Evolutionary conservation across 2,329 filamentous ascomycete genomes (phyloP).

Genomic region (Fusarium paranaense): DNA sequence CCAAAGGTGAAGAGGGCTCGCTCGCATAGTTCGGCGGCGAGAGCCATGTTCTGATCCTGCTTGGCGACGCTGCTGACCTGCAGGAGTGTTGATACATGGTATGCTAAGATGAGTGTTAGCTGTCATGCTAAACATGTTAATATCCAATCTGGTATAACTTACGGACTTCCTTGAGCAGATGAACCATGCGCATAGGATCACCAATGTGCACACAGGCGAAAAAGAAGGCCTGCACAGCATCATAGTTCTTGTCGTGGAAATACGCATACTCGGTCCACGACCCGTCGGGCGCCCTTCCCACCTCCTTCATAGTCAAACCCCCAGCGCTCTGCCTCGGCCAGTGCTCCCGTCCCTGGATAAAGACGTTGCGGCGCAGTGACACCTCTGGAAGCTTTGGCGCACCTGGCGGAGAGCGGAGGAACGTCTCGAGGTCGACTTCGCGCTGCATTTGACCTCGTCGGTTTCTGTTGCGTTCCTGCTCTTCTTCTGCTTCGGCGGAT

Average conservation of each 20-base stretch:
- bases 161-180: constrained; percentile 67
- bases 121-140: not conserved
- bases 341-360: constrained; percentile 86
- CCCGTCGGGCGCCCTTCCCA: constrained; percentile 59
- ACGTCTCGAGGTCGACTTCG: constrained; percentile 69
- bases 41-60: constrained; percentile 87
- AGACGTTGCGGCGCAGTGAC: constrained; percentile 80
- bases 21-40: constrained; percentile 89
- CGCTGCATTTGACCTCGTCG: constrained; percentile 54
- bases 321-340: constrained; percentile 86
- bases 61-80: constrained; percentile 94
- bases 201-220: constrained; percentile 83
- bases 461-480: constrained; percentile 54
- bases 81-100: constrained; percentile 93
- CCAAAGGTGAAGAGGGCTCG: constrained; percentile 93
- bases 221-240: constrained; percentile 80
- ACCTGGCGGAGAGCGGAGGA: constrained; percentile 65
- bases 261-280: constrained; percentile 79
- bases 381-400: constrained; percentile 75
- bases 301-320: constrained; percentile 82
- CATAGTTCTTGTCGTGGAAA: constrained; percentile 79
- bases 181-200: constrained; percentile 84
- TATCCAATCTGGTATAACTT: constrained; percentile 36
- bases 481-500: constrained; percentile 63
- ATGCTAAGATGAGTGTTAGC: constrained; percentile 61